These are phyloP conservation scores for Pyrenophora teres DNA, from an alignment of 2,329 filamentous ascomycete species.

Conservation along the genomic window DNA sequence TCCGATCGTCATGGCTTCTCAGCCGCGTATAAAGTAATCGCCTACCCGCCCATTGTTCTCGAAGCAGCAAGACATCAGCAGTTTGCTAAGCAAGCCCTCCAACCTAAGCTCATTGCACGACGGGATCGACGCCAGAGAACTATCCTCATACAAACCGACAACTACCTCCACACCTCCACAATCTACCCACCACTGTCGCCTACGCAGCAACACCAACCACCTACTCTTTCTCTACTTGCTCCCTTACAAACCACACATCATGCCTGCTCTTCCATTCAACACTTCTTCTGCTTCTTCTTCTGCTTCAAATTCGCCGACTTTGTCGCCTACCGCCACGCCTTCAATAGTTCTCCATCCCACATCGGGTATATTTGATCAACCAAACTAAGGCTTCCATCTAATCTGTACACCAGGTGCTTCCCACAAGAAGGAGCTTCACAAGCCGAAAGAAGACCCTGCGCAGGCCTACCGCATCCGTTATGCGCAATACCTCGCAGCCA, in stretches of 20 bases:
- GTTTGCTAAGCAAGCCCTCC: slow-evolving; percentile 27
- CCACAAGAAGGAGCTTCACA: slow-evolving; percentile 40
- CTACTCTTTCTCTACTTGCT: slow-evolving; percentile 2
- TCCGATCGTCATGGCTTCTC: slow-evolving; percentile 25
- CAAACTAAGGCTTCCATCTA: slow-evolving; percentile 44
- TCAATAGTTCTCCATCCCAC: slow-evolving; percentile 48
- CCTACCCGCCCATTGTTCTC: slow-evolving; percentile 28
- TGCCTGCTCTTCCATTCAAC: slow-evolving; percentile 47
- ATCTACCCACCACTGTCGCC: slow-evolving; percentile 13
- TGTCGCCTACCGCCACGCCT: slow-evolving; percentile 34
- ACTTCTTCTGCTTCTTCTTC: slow-evolving; percentile 35
- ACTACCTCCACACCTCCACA: slow-evolving; percentile 21
- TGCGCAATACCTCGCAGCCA: slow-evolving; percentile 47
- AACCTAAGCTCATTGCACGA: slow-evolving; percentile 26
- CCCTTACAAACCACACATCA: slow-evolving; percentile 29
- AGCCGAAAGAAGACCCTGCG: slow-evolving; percentile 39
- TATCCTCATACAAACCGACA: slow-evolving; percentile 35
- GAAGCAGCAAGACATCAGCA: slow-evolving; percentile 34
- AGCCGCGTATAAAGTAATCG: slow-evolving; percentile 37
- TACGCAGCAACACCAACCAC: slow-evolving; percentile 1
- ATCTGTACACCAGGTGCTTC: slow-evolving; percentile 40
- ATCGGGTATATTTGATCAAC: slow-evolving; percentile 49
- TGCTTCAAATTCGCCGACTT: slow-evolving; percentile 41
- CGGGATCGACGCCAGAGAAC: slow-evolving; percentile 41
- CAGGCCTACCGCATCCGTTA: slow-evolving; percentile 45